Percentiles rank a stretch among this genome's conserved stretches.
Conservation (phyloP, 805 yeast genomes). For the Debaryomyces tyrocola region DNA sequence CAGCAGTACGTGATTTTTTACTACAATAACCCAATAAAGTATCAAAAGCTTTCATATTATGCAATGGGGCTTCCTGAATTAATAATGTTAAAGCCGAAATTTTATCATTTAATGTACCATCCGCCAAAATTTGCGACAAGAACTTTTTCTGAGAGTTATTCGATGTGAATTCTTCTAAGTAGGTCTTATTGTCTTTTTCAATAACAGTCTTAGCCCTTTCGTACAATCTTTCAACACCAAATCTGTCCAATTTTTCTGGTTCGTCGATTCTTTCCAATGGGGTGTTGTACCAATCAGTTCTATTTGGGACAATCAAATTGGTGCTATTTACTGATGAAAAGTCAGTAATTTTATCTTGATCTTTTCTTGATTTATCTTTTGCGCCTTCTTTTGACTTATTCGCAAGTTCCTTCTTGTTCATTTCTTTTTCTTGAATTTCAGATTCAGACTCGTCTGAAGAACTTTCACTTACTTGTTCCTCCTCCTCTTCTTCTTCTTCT, state of each 20-base stretch:
- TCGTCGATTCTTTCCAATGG: slow-evolving; percentile 28
- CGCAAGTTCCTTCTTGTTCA: slow-evolving; percentile 7
- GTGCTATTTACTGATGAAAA: slow-evolving; percentile 55
- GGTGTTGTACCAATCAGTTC: slow-evolving; percentile 76
- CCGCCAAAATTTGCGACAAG: slow-evolving; percentile 80
- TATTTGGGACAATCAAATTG: slow-evolving; percentile 58
- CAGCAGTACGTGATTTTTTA: slow-evolving; percentile 91
- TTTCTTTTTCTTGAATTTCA: slow-evolving; percentile 22
- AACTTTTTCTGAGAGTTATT: slow-evolving; percentile 83
- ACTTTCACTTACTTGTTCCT: slow-evolving; percentile 14
- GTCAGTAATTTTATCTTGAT: slow-evolving; percentile 30
- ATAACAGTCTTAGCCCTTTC: slow-evolving; percentile 66
- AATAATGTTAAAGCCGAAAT: slow-evolving; percentile 90
- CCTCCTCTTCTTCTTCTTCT: slow-evolving; percentile 13
- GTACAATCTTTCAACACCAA: slow-evolving; percentile 59
- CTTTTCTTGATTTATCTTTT: slow-evolving; percentile 10
- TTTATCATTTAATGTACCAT: slow-evolving; percentile 94
- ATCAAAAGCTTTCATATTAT: slow-evolving; percentile 81
- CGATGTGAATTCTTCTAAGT: slow-evolving; percentile 70
- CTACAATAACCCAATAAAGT: slow-evolving; percentile 75
- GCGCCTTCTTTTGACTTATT: slow-evolving; percentile 5
- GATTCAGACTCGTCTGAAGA: slow-evolving; percentile 7
- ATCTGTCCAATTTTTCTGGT: slow-evolving; percentile 44
- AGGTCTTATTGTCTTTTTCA: slow-evolving; percentile 68
- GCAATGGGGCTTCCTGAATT: slow-evolving; percentile 93